Evolutionary conservation across 2,329 filamentous ascomycete species (phyloP), one percentile per base, ranked within the genome.

Genomic region (Apiospora phragmitis): DNA sequence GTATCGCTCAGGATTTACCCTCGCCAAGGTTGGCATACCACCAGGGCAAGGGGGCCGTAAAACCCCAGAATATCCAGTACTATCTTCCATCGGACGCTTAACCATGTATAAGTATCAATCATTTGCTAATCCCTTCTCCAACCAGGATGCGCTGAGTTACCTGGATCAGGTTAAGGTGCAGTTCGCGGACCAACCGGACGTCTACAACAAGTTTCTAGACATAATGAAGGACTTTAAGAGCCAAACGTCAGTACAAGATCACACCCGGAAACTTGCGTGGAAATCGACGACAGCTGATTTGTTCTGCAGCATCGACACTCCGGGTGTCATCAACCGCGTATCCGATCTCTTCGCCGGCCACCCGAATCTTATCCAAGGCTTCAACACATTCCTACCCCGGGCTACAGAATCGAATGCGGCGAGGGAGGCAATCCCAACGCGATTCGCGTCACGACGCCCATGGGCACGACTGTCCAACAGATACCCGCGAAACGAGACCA

Each of bases 141-240:
- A 51, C 71, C 75, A 89, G 86, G 85, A 90, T 79, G 96, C 96
- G 42, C 87, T 99, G 62, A 98, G 94, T 77, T 99, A 99, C 79
- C 89, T 99, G 32, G 96, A 99, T 79, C 96, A 98, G 81, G 96
- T 99, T 74, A 99, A 99, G 82, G 95, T 98, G 38, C 95, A 97
- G 78, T 99, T 99, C 76, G 93, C 94, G 72, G 95, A 98, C 73
- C 94, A 98, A 75, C 95, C 96, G 4, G 95, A 98, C 81, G 96
- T 99, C 0, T 99, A 99, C 78, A 98, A 98, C 78, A 88, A 93
- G 47, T 98, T 99, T 77, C 84, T 99, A 65, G 96, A 99, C 76
- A 99, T 99, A 67, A 99, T 99, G 96, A 99, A 99, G 79, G 96
- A 99, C 77, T 99, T 99, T 81, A 99, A 99, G 83, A 97, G 94